phyloP scores from a whole-genome alignment of 164 flowering plant species.

The Sedum album region DNA sequence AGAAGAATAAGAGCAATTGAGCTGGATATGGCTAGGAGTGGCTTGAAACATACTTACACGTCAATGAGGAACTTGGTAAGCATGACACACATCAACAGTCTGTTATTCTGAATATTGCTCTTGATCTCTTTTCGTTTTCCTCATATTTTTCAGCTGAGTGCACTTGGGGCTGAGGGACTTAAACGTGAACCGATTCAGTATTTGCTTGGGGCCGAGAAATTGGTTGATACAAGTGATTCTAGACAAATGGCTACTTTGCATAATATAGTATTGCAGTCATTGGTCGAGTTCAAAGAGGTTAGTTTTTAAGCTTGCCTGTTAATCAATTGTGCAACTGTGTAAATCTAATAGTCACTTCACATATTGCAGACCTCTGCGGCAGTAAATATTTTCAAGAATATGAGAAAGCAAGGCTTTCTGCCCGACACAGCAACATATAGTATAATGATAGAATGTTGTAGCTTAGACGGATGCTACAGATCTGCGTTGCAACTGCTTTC shows the following conservation, averaged over 20 bases:
- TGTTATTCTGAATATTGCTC: not conserved
- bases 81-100: not conserved
- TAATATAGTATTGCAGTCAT: slow-evolving; percentile 61
- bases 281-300: slow-evolving; percentile 67
- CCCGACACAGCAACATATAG: slow-evolving; percentile 55
- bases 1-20: slow-evolving; percentile 66
- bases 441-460: slow-evolving; percentile 79
- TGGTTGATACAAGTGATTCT: slow-evolving; percentile 19
- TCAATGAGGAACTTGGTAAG: slow-evolving; percentile 71
- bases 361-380: slow-evolving; percentile 56
- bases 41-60: slow-evolving; percentile 51
- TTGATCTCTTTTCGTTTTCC: slow-evolving; percentile 7
- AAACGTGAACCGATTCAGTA: slow-evolving; percentile 41
- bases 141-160: slow-evolving; percentile 47
- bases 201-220: slow-evolving; percentile 35
- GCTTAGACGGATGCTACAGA: slow-evolving; percentile 35
- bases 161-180: slow-evolving; percentile 87
- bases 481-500: slow-evolving; percentile 66
- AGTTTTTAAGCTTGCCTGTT: slow-evolving; percentile 12
- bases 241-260: slow-evolving; percentile 28
- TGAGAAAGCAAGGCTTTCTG: slow-evolving; percentile 41
- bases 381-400: slow-evolving; percentile 42
- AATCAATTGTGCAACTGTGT: not conserved
- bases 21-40: slow-evolving; percentile 62
- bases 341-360: slow-evolving; percentile 1